Conservation (phyloP, 768 basidiomycete species). For the Trametopsis cervina region DNA sequence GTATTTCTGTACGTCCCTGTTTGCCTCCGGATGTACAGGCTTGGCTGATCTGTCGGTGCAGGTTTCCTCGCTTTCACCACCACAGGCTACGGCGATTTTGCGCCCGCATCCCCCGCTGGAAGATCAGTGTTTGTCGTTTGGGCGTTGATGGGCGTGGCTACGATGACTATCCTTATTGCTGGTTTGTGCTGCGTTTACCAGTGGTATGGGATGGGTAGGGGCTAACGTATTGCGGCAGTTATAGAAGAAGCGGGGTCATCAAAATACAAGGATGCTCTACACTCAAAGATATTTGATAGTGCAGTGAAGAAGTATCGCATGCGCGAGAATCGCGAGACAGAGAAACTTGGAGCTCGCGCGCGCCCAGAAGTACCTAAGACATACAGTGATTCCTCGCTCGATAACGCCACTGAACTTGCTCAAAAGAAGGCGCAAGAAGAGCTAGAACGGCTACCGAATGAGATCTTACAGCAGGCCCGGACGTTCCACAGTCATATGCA, state of each 20-base stretch:
- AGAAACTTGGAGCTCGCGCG: constrained; percentile 1
- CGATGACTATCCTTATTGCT: constrained; percentile 70
- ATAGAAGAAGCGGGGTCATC: constrained; percentile 59
- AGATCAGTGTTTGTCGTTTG: constrained; percentile 73
- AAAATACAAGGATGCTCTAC: constrained; percentile 54
- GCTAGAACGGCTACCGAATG: constrained; percentile 32
- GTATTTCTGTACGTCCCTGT: constrained; percentile 58
- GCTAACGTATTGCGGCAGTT: constrained; percentile 31
- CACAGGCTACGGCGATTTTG: constrained; percentile 67
- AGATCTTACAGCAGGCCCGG: constrained; percentile 30
- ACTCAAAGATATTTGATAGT: constrained; percentile 36
- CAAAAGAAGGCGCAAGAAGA: constrained; percentile 20
- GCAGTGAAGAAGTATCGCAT: constrained; percentile 40
- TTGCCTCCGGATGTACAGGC: background rate
- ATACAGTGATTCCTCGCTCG: background rate
- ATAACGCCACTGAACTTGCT: constrained; percentile 2
- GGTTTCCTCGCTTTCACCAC: constrained; percentile 71
- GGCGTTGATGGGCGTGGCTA: constrained; percentile 70
- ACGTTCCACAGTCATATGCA: constrained; percentile 36
- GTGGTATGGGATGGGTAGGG: too few relatives aligned
- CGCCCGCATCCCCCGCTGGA: constrained; percentile 59
- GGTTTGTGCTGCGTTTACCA: too few relatives aligned
- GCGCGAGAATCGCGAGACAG: constrained; percentile 17
- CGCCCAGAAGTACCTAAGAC: constrained; percentile 5
- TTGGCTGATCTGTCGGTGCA: constrained; percentile 19